Base-by-base conservation (phyloP, 768 basidiomycete genomes). In the Coprinopsis sp. region DNA sequence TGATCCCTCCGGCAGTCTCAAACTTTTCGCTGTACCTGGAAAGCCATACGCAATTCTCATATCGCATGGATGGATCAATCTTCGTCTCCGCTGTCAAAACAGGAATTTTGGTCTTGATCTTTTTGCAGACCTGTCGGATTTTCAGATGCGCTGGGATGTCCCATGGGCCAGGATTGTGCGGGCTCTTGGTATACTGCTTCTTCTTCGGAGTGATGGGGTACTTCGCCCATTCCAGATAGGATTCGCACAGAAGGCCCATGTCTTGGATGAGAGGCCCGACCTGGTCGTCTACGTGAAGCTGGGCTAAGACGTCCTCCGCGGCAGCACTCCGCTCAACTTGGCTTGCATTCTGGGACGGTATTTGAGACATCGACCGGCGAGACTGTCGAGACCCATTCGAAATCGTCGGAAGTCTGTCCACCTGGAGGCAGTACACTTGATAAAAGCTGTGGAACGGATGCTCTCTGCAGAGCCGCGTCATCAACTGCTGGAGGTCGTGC, bases 381-480 rank as follows among this genome's bases (percentile, higher is more conserved):
- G 81, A 79, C 38, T 71, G 66, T 45, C 82, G 70, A 50, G 48
- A 53, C 47, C 53, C 54, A 51, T 54, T 66, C 8, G 11, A 16
- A 19, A 16, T n/a, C 5, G 18, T 7, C 19, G 8, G 72, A 31
- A 30, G 27, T 6, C 6, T 39, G 29, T 49, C 41, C 6, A 42
- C 41, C 31, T 34, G 73, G 51, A 95, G 66, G 45, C 88, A 89
- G 61, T 84, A 89, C 2, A 98, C 78, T 54, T 93, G 91, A 64
- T 94, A 95, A 6, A 96, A 67, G 54, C 80, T 86, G 60, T 99
- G 96, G 66, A 91, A 98, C 0, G 95, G 93, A 59, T 99, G 96
- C 43, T 97, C 91, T 47, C 64, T 64, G 56, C 88, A 89, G 76
- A 99, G 87, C 19, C 81, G 76, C 4, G 86, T 46, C 19, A 98